phyloP scores from a whole-genome alignment of 2,329 filamentous ascomycete genomes.

The Cryphonectria naterciae region DNA sequence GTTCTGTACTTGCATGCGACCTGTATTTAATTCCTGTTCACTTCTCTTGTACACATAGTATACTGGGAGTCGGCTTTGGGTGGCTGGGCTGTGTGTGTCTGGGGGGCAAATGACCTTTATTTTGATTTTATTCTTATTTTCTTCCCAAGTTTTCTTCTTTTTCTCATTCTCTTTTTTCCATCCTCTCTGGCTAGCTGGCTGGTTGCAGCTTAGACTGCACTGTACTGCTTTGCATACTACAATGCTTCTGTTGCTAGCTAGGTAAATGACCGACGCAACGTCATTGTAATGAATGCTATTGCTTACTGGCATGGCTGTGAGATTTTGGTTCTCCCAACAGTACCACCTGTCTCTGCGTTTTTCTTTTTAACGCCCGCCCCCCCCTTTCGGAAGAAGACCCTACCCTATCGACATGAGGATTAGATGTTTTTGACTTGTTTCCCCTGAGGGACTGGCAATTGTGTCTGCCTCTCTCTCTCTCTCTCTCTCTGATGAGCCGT shows the following conservation, averaged over 20 bases:
- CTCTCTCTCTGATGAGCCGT: not conserved
- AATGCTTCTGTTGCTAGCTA: not conserved
- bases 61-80: not conserved
- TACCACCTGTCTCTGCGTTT: not conserved
- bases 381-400: not conserved
- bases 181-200: not conserved
- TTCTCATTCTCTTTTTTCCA: not conserved
- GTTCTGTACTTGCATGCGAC: not conserved
- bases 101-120: not conserved
- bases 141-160: not conserved
- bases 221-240: not conserved
- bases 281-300: not conserved
- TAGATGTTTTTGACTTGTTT: not conserved
- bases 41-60: conserved; percentile 5
- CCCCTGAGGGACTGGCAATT: not conserved
- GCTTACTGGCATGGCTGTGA: not conserved
- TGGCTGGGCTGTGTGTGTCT: not conserved
- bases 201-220: not conserved
- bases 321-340: not conserved
- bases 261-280: not conserved
- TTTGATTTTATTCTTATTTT: not conserved
- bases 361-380: not conserved
- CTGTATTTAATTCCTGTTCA: not conserved
- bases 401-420: not conserved
- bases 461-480: not conserved